These are phyloP conservation scores for Hanseniaspora occidentalis DNA, from an alignment of 805 yeast genomes.

Conservation along the genomic window DNA sequence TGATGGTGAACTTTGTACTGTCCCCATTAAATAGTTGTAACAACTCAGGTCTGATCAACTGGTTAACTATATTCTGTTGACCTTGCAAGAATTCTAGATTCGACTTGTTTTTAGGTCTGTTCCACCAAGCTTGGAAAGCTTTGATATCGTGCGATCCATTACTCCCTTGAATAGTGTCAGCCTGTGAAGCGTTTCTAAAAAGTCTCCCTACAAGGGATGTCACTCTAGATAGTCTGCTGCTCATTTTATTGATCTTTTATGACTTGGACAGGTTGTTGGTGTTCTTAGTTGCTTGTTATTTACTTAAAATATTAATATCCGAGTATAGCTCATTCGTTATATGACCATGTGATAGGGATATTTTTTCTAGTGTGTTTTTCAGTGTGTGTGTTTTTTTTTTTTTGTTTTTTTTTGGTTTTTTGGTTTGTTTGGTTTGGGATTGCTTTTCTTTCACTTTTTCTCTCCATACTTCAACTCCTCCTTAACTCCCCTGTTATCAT, in stretches of 20 bases:
- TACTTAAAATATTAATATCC: not conserved
- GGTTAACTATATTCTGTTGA: not conserved
- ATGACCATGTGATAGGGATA: not conserved
- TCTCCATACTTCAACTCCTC: not conserved
- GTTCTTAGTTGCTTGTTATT: not conserved
- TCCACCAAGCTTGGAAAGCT: constrained; percentile 3
- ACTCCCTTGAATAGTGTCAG: not conserved
- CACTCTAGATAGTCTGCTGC: not conserved
- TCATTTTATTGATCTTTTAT: not conserved
- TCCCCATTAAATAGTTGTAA: not conserved
- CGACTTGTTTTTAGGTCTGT: constrained; percentile 1
- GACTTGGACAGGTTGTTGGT: not conserved
- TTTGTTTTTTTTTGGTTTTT: not conserved
- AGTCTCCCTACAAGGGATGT: not conserved
- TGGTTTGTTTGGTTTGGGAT: too few relatives aligned
- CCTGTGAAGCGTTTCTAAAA: not conserved
- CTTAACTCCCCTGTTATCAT: too few relatives aligned
- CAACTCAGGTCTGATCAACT: constrained; percentile 2
- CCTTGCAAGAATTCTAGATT: not conserved
- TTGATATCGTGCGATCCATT: not conserved
- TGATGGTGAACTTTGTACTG: constrained; percentile 1
- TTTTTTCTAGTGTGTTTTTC: not conserved
- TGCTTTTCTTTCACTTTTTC: not conserved
- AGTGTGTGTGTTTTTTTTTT: not conserved
- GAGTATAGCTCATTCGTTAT: not conserved